Conservation (phyloP, 495 filamentous ascomycete species). For the Penicillium flavigenum region DNA sequence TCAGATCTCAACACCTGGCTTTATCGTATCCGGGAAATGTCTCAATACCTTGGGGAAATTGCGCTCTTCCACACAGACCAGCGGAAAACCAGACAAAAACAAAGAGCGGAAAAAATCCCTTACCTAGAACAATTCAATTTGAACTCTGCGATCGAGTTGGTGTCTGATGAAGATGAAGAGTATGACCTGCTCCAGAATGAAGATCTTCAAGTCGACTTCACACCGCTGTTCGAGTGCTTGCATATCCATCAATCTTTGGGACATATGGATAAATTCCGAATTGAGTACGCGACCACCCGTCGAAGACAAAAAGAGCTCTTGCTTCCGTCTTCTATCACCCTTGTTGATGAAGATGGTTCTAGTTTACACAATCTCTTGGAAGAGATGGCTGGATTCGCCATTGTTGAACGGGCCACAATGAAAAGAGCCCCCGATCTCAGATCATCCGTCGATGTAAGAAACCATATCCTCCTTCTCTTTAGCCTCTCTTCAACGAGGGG, state of each 20-base stretch:
- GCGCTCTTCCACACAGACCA: conserved; percentile 93
- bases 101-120: conserved; percentile 67
- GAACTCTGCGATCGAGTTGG: conserved; percentile 93
- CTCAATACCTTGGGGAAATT: conserved; percentile 93
- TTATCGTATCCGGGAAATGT: conserved; percentile 92
- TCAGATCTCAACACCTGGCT: conserved; percentile 96
- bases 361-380: conserved; percentile 84
- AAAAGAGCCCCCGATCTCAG: conserved; percentile 76
- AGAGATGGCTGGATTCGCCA: conserved; percentile 93
- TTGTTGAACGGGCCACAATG: conserved; percentile 93
- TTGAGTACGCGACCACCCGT: conserved; percentile 86
- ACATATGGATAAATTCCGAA: conserved; percentile 83
- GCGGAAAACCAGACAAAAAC: conserved; percentile 78
- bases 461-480: not conserved
- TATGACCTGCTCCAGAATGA: conserved; percentile 94
- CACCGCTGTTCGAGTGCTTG: conserved; percentile 89
- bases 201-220: conserved; percentile 89
- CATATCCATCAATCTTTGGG: conserved; percentile 97
- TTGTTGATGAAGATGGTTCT: conserved; percentile 70
- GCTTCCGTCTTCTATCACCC: conserved; percentile 67
- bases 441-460: conserved; percentile 74
- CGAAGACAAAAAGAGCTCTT: conserved; percentile 89
- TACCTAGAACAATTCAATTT: conserved; percentile 80
- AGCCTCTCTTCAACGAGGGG: not conserved
- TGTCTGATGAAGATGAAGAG: conserved; percentile 92